Evolutionary conservation across 192 early-diverging fungal species (phyloP), one percentile per base, ranked within the genome.

Genomic region (Backusella luteola): DNA sequence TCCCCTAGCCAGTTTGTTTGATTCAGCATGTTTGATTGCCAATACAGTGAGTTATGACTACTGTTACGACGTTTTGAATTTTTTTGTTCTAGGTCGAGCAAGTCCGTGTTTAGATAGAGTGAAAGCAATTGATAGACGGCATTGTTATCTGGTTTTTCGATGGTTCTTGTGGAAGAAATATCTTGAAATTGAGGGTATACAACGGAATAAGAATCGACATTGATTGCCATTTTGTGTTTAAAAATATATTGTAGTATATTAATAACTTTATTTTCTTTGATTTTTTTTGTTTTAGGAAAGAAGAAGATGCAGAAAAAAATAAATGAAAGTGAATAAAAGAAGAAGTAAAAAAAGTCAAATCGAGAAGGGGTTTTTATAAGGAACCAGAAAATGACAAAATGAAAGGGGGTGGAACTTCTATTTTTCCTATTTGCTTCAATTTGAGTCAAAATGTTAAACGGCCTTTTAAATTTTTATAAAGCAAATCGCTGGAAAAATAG

Each of bases 21-120:
- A 63, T 63, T 63, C n/a, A 63, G 12, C 56, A 63, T 63, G 56
- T 63, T 63, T 63, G 56, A 63, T 63, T 63, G 56, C 56, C 56
- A 63, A 63, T 63, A 29, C 21, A 63, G 26, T 23, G 56, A 63
- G 56, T 32, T 32, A 32, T 32, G 32, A 32, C 26, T 63, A 63
- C 56, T 63, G 6, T 7, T 49, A 23, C 23, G 56, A 63, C 11
- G 23, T 63, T 63, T 63, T 63, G 56, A 29, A 29, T 26, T 26
- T 63, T 59, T 59, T 59, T 63, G 56, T 29, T 63, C 23, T 11
- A 26, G 23, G 7, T 63, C 56, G 23, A 63, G 56, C 8, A 63
- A 26, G 26, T 63, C 56, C 9, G 56, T 63, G 8, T 63, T 63
- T n/a, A 63, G 26, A 11, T 63, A 63, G 26, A 63, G 56, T 63